Conservation (phyloP, 768 basidiomycete genomes). For the Candolleomyces aberdarensis region DNA sequence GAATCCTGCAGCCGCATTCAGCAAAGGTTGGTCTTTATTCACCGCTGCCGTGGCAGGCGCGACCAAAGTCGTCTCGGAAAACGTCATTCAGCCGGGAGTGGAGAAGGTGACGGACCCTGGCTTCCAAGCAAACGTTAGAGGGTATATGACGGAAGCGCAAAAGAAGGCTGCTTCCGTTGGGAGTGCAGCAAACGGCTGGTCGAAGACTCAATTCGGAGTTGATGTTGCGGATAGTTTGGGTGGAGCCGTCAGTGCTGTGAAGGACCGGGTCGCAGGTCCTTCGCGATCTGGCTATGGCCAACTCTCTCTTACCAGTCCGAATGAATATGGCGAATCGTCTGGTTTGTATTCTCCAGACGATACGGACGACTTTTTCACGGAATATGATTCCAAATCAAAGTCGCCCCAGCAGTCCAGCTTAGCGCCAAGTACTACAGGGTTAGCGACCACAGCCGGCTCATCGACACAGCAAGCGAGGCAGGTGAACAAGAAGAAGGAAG, state of each 20-base stretch:
- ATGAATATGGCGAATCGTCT: conserved; percentile 54
- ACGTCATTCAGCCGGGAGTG: conserved; percentile 87
- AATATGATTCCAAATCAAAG: conserved; percentile 30
- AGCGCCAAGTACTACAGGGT: background rate
- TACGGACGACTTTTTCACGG: conserved; percentile 63
- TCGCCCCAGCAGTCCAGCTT: background rate
- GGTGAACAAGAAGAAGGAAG: conserved; percentile 40
- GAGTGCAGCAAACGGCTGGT: conserved; percentile 71
- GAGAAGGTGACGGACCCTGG: conserved; percentile 78
- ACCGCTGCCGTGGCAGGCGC: conserved; percentile 82
- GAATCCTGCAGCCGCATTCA: conserved; percentile 80
- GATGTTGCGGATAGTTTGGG: conserved; percentile 81
- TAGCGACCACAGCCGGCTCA: conserved; percentile 3
- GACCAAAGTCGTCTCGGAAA: conserved; percentile 73
- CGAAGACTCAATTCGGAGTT: conserved; percentile 72
- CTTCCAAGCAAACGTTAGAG: conserved; percentile 70
- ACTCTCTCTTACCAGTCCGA: conserved; percentile 34
- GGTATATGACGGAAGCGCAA: conserved; percentile 69
- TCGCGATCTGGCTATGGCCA: conserved; percentile 48
- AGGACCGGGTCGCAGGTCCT: conserved; percentile 55
- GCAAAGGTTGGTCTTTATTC: conserved; percentile 97
- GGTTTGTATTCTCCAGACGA: conserved; percentile 55
- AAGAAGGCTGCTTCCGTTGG: conserved; percentile 62
- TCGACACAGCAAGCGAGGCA: conserved; percentile 17
- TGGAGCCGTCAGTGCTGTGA: conserved; percentile 63